A percentile compares a stretch with the other conserved stretches of the same genome.
Evolutionary conservation across 2,329 filamentous ascomycete species (phyloP).

Genomic region (Hawksworthiomyces lignivorus): DNA sequence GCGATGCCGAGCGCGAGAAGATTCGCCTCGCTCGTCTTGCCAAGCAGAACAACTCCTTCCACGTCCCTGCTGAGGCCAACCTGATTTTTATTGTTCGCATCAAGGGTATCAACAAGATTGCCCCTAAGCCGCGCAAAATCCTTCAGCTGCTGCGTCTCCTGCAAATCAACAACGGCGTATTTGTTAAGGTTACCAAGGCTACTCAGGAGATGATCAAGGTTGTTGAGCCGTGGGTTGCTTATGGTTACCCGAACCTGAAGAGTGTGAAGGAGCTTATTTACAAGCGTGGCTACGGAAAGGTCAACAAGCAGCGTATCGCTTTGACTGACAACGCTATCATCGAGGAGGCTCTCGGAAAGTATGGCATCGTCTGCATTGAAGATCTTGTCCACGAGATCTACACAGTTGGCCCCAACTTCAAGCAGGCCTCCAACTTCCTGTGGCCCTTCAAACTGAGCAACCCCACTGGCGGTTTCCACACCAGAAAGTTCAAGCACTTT

Average conservation of each 20-base stretch:
- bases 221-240: slow-evolving; percentile 97
- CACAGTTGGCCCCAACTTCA: slow-evolving; percentile 99
- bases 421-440: slow-evolving; percentile 98
- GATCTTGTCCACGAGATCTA: slow-evolving; percentile 99
- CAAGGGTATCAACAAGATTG: slow-evolving; percentile 99
- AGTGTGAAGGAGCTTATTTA: slow-evolving; percentile 98
- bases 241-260: slow-evolving; percentile 99
- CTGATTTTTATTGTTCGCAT: slow-evolving; percentile 97
- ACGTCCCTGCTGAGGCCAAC: slow-evolving; percentile 90
- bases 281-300: slow-evolving; percentile 99
- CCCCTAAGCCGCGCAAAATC: slow-evolving; percentile 99
- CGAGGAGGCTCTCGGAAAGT: slow-evolving; percentile 94
- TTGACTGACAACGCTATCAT: slow-evolving; percentile 98
- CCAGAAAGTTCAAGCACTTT: slow-evolving; percentile 98
- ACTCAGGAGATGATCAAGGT: slow-evolving; percentile 96
- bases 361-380: slow-evolving; percentile 98
- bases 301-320: slow-evolving; percentile 94
- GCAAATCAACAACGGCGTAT: slow-evolving; percentile 99
- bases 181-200: slow-evolving; percentile 95
- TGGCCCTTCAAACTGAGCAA: slow-evolving; percentile 99
- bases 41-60: slow-evolving; percentile 89
- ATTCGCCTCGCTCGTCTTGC: slow-evolving; percentile 82
- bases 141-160: slow-evolving; percentile 98
- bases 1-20: slow-evolving; percentile 96
- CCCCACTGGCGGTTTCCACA: slow-evolving; percentile 92